These are phyloP conservation scores for Candolleomyces eurysporus DNA, from an alignment of 768 basidiomycete genomes.

Conservation along the genomic window DNA sequence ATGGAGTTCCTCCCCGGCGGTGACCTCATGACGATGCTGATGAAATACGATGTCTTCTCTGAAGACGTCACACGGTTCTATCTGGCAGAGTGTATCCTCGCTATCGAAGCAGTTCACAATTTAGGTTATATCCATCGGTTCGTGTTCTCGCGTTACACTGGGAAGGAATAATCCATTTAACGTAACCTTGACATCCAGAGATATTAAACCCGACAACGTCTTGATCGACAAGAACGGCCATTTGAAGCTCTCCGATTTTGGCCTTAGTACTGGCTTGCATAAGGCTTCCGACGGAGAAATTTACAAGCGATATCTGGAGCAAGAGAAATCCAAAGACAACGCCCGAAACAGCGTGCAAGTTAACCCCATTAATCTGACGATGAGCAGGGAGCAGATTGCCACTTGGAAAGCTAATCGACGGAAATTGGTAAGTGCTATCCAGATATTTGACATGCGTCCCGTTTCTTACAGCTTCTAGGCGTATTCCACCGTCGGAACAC, in stretches of 20 bases:
- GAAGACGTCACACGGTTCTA: constrained; percentile 99
- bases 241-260: constrained; percentile 97
- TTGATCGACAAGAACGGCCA: constrained; percentile 97
- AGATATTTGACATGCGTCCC: neutral
- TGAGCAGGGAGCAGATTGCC: constrained; percentile 94
- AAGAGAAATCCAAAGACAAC: constrained; percentile 58
- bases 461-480: constrained; percentile 50
- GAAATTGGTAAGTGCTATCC: constrained; percentile 64
- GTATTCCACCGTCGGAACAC: constrained; percentile 83
- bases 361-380: constrained; percentile 95
- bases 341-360: constrained; percentile 96
- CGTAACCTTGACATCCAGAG: constrained; percentile 46
- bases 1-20: constrained; percentile 88
- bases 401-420: constrained; percentile 99
- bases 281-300: constrained; percentile 93
- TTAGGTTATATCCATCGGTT: constrained; percentile 99
- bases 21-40: constrained; percentile 99
- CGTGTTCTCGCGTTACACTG: constrained; percentile 19
- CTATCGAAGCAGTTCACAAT: constrained; percentile 97
- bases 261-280: constrained; percentile 95
- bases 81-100: constrained; percentile 97
- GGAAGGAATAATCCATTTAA: neutral
- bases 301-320: constrained; percentile 89
- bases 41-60: constrained; percentile 99
- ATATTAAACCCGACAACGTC: constrained; percentile 99